A percentile compares a stretch with the other conserved stretches of the same genome.
phyloP scores from a whole-genome alignment of 2,329 filamentous ascomycete genomes.

The Grosmannia clavigera region DNA sequence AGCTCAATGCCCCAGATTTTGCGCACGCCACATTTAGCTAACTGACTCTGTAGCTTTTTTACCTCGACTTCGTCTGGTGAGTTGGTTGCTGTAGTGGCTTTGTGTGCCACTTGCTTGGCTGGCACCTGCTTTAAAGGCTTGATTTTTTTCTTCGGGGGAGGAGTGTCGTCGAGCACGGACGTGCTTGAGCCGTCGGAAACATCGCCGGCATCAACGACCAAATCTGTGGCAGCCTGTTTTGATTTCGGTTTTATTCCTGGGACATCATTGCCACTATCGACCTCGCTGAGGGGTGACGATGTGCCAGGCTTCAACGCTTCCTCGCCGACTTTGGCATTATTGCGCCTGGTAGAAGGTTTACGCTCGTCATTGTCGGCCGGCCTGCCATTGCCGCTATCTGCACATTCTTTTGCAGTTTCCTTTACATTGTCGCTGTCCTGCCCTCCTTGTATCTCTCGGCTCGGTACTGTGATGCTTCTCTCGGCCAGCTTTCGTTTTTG shows the following conservation, averaged over 20 bases:
- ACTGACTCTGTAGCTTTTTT: conserved; percentile 75
- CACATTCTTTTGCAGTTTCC: background rate
- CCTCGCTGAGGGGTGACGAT: background rate
- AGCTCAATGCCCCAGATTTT: conserved; percentile 87
- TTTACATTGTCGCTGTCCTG: background rate
- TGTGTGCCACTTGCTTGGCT: conserved; percentile 11
- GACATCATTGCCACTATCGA: background rate
- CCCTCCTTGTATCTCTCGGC: background rate
- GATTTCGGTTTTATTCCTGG: background rate
- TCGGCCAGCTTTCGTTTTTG: background rate
- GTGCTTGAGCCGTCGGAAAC: conserved; percentile 52
- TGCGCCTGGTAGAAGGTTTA: background rate
- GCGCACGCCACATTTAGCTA: conserved; percentile 81
- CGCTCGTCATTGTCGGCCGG: background rate
- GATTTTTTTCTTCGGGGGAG: conserved; percentile 11
- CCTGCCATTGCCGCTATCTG: background rate
- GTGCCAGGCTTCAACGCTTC: background rate
- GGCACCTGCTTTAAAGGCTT: conserved; percentile 31
- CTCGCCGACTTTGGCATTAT: conserved; percentile 5
- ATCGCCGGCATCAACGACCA: background rate
- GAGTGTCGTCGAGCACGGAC: conserved; percentile 63
- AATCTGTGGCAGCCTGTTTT: background rate
- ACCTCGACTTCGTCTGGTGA: conserved; percentile 64
- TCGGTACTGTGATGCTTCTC: conserved; percentile 1
- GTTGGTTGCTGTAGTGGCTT: conserved; percentile 21